These are phyloP conservation scores for Dioszegia crocea DNA, from an alignment of 768 basidiomycete genomes.

Conservation along the genomic window DNA sequence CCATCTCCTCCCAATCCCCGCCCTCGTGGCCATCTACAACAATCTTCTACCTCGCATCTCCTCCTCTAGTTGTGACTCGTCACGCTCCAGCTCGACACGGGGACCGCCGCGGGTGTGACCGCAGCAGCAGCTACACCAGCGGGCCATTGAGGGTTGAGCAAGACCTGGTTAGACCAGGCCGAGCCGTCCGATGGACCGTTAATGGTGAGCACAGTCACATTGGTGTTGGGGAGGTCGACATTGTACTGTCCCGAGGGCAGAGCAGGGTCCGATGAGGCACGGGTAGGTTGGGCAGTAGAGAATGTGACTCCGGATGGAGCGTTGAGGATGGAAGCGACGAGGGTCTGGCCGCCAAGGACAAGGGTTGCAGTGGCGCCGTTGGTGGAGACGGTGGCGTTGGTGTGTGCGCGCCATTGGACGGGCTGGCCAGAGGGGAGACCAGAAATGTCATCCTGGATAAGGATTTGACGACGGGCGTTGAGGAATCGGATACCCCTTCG, in stretches of 20 bases:
- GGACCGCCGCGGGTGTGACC: slow-evolving; percentile 67
- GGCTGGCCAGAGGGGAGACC: slow-evolving; percentile 51
- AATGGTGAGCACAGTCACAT: slow-evolving; percentile 75
- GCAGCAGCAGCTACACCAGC: slow-evolving; percentile 54
- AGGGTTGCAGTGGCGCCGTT: slow-evolving; percentile 67
- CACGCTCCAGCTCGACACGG: slow-evolving; percentile 69
- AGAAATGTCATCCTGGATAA: slow-evolving; percentile 87
- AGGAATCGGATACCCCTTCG: slow-evolving; percentile 78
- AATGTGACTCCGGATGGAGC: slow-evolving; percentile 66
- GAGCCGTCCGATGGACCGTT: slow-evolving; percentile 60
- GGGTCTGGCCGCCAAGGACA: slow-evolving; percentile 63
- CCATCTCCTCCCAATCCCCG: neutral
- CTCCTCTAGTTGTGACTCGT: slow-evolving; percentile 62
- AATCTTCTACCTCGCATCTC: too few relatives aligned
- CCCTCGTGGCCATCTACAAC: neutral
- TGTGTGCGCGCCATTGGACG: slow-evolving; percentile 85
- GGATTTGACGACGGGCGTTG: slow-evolving; percentile 78
- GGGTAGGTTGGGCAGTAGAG: slow-evolving; percentile 56
- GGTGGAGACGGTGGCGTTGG: slow-evolving; percentile 71
- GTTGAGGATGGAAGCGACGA: slow-evolving; percentile 65
- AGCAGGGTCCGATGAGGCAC: slow-evolving; percentile 62
- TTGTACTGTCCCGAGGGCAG: slow-evolving; percentile 56
- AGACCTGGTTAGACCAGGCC: slow-evolving; percentile 68
- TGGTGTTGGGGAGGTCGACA: slow-evolving; percentile 65
- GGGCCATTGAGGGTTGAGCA: slow-evolving; percentile 92